Percentiles rank a stretch among this genome's conserved stretches.
These are phyloP conservation scores for Puccinia coronata DNA, from an alignment of 1,284 basidiomycete species.

Conservation along the genomic window DNA sequence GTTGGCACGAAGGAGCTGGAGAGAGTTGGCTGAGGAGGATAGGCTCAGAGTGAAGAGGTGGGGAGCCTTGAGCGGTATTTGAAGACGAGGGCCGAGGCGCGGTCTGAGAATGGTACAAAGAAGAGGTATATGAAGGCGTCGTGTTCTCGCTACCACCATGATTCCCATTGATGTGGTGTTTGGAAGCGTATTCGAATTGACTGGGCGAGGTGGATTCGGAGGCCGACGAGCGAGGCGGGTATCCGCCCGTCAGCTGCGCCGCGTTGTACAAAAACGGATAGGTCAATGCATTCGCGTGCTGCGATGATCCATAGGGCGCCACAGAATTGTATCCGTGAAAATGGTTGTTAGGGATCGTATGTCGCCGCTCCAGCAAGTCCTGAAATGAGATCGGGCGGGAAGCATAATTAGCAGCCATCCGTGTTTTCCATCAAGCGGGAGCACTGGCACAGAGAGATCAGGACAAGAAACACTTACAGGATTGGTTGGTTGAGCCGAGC, in stretches of 20 bases:
- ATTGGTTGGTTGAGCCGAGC: background rate
- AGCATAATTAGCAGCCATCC: background rate
- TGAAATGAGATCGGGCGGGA: background rate
- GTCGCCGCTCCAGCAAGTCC: conserved; percentile 41
- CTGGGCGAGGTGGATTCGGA: conserved; percentile 18
- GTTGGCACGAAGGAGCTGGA: background rate
- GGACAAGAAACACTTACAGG: conserved; percentile 24
- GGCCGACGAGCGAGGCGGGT: background rate
- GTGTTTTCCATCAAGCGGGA: background rate
- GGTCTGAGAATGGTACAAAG: conserved; percentile 13
- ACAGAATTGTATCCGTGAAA: conserved; percentile 33
- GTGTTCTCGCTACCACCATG: background rate
- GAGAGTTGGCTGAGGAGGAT: background rate
- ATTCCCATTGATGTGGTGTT: too few relatives aligned
- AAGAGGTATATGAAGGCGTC: background rate
- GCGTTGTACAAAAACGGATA: conserved; percentile 22
- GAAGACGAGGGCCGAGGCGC: background rate
- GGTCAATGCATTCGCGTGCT: background rate
- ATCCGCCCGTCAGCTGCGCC: conserved; percentile 2
- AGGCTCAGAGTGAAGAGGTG: background rate
- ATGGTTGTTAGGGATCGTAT: conserved; percentile 32
- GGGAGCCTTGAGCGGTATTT: background rate
- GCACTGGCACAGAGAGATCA: too few relatives aligned
- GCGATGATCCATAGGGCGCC: conserved; percentile 6
- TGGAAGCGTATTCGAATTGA: conserved; percentile 26